Base-by-base conservation (phyloP, 768 basidiomycete genomes). In the Boletus huronensis region DNA sequence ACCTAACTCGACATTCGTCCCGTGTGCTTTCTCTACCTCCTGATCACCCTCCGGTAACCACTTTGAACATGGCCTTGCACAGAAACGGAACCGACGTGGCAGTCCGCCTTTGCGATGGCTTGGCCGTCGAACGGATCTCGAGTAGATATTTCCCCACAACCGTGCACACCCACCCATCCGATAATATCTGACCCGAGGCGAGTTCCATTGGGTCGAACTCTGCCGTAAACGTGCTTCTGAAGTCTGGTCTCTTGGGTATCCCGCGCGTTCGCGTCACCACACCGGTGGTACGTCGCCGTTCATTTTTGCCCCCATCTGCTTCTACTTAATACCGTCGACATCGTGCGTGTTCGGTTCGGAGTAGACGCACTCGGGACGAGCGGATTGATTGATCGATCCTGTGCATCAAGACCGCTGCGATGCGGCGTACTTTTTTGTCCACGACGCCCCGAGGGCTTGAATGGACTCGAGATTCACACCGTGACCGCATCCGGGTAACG, bases 201-300 rank as follows among this genome's bases (percentile, higher is more conserved):
- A 25, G 35, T 35, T 35, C 13, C n/a, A n/a, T n/a, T n/a, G n/a
- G n/a, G n/a, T 29, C 44, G 3, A 43, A 11, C 17, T 26, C 16
- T 58, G 55, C 32, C 57, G 57, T 58, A 50, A 45, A 50, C 9
- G 8, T 16, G n/a, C 19, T 45, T 45, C 28, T 21, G 13, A 26
- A 34, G 17, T 8, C 36, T 31, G 21, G 28, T 16, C 21, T 8
- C 17, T n/a, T 9, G 47, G 25, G 35, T 29, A 28, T 31, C 23
- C 41, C 40, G 40, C 28, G 28, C n/a, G 32, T 26, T 48, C 50
- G 42, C 50, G 26, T 53, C 54, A 45, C 36, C 29, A n/a, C 14
- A 58, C 52, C 50, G 57, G 55, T 51, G 45, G 34, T 42, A 58
- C 49, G 46, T 58, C 56, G 56, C 57, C 56, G 49, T 58, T 58